phyloP scores from a whole-genome alignment of 2,329 filamentous ascomycete species.

The Pseudopithomyces maydicus region DNA sequence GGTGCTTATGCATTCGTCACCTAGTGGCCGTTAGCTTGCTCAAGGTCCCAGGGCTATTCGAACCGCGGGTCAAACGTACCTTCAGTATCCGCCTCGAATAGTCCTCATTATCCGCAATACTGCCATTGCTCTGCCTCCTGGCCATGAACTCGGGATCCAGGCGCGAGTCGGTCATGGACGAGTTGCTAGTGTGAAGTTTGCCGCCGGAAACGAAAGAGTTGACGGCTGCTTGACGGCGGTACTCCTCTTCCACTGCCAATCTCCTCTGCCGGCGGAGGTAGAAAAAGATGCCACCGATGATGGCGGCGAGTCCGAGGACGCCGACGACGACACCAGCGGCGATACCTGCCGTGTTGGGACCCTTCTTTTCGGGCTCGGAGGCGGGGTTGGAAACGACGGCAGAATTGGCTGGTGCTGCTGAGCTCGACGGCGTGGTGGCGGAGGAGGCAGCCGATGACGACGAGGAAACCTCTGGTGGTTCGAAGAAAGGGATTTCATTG shows the following conservation, averaged over 20 bases:
- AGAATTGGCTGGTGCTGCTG: conserved; percentile 13
- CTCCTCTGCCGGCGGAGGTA: conserved; percentile 77
- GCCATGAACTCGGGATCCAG: conserved; percentile 84
- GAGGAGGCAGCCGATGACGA: conserved; percentile 26
- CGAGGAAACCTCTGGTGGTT: conserved; percentile 17
- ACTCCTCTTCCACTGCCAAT: conserved; percentile 80
- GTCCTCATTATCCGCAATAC: conserved; percentile 95
- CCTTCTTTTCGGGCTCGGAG: conserved; percentile 35
- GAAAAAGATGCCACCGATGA: conserved; percentile 73
- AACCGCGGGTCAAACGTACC: conserved; percentile 58
- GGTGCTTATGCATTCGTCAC: conserved; percentile 43
- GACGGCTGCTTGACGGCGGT: conserved; percentile 78
- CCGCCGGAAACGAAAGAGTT: conserved; percentile 71
- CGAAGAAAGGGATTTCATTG: conserved; percentile 35
- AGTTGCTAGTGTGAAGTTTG: conserved; percentile 66
- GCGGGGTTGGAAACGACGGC: conserved; percentile 48
- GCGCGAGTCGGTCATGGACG: conserved; percentile 78
- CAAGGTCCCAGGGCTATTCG: neutral
- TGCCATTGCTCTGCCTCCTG: conserved; percentile 87
- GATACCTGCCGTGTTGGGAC: conserved; percentile 78
- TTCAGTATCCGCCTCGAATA: conserved; percentile 95
- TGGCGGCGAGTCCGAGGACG: conserved; percentile 69
- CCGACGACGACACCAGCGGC: conserved; percentile 88
- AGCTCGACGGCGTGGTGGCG: conserved; percentile 7
- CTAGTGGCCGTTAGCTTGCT: conserved; percentile 26